Evolutionary conservation across 345 rosid species (phyloP), one percentile per base, ranked within the genome.

Genomic region (Viola odorata): DNA sequence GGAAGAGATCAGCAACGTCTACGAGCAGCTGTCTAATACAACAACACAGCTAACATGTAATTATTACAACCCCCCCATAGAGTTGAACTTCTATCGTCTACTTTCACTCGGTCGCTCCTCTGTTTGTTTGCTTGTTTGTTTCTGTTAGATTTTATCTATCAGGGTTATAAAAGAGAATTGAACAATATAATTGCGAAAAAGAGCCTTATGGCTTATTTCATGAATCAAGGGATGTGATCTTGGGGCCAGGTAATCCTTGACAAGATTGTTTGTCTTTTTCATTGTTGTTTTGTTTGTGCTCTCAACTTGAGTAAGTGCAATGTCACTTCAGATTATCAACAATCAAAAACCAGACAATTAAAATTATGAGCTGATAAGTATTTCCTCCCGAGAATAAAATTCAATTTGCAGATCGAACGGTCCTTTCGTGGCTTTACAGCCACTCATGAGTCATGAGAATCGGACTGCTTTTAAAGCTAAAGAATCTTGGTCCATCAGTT

Each of bases 31-130:
- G 64, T 63, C 60, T 68, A 59, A 53, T 67, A 65, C 51, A 38
- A 44, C 60, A 15, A 16, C 78, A 58, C 60, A 66, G 61, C 82
- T 73, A 78, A 71, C 67, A 50, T 81, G 84, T 79, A 78, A 79
- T 78, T 78, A 76, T 76, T 57, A 73, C 62, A 65, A 40, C 61
- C 15, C 42, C 56, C 49, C 12, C 9, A 42, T 45, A 69, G 52
- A 41, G 60, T 52, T 15, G 39, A 53, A 58, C 3, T 51, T 52
- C 50, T 40, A 5, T 14, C 3, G 3, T 32, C 23, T 36, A 37
- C 4, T 45, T 38, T 38, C 38, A 5, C 12, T 7, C 40, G 7
- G 44, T 11, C 14, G 16, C 5, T 16, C 12, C 50, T 39, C 55
- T 37, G 10, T 47, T 50, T 47, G 13, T 47, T 6, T 47, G 10